Evolutionary conservation across 106 monocot species (phyloP).

Genomic region (Acanthochlamys bracteata): DNA sequence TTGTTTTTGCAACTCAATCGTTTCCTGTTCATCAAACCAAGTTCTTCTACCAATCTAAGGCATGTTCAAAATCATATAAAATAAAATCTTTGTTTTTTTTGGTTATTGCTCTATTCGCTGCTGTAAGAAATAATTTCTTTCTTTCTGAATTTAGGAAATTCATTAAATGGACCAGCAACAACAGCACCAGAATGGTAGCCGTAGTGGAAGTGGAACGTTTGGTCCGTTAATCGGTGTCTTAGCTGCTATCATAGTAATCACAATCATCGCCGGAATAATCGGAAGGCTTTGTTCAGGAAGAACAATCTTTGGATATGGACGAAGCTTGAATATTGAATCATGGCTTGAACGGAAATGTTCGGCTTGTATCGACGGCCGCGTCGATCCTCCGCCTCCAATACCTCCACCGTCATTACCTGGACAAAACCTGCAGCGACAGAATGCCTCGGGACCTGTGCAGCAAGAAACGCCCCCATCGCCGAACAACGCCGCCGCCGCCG

Average conservation of each 20-base stretch:
- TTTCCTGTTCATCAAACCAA: no score
- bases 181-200: background rate
- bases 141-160: background rate
- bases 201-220: background rate
- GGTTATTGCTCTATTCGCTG: background rate
- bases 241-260: background rate
- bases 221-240: background rate
- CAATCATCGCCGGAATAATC: background rate
- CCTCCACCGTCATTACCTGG: background rate
- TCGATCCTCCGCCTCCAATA: slow-evolving; percentile 10
- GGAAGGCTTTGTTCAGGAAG: background rate
- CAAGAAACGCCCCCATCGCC: background rate
- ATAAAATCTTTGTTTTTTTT: background rate
- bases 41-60: no score
- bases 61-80: no score
- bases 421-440: background rate
- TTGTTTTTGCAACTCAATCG: no score
- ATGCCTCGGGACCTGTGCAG: background rate
- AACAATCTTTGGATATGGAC: background rate
- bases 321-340: slow-evolving; percentile 41
- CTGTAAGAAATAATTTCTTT: background rate
- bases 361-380: slow-evolving; percentile 44
- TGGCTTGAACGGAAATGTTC: slow-evolving; percentile 62
- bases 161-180: slow-evolving; percentile 1
- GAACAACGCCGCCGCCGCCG: background rate